A percentile compares a stretch with the other conserved stretches of the same genome.
These are phyloP conservation scores for Carallia pectinifolia DNA, from an alignment of 345 rosid genomes.

Conservation along the genomic window DNA sequence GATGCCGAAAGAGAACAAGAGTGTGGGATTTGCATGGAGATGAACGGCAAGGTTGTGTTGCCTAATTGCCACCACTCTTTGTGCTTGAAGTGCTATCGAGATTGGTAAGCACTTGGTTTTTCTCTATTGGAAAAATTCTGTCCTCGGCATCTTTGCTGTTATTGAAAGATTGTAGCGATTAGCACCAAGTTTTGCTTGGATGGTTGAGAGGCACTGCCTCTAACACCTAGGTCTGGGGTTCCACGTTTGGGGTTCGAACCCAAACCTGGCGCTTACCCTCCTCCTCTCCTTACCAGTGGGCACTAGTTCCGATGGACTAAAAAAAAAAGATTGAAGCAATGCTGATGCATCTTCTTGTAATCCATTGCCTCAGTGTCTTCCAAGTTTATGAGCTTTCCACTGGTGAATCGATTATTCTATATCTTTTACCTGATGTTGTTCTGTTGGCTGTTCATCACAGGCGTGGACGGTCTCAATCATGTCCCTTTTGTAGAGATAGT, in stretches of 20 bases:
- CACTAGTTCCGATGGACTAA: too few relatives aligned
- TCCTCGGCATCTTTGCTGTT: too few relatives aligned
- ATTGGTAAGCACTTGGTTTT: conserved; percentile 12
- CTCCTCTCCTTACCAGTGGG: too few relatives aligned
- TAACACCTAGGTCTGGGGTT: too few relatives aligned
- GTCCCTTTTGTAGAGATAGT: conserved; percentile 70
- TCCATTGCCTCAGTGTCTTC: too few relatives aligned
- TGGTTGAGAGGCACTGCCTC: too few relatives aligned
- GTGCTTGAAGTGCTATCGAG: conserved; percentile 28
- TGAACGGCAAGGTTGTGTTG: conserved; percentile 22
- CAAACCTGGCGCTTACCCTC: too few relatives aligned
- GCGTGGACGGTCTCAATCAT: conserved; percentile 57
- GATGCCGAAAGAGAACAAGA: conserved; percentile 28
- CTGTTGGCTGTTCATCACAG: conserved; percentile 18
- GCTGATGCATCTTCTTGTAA: too few relatives aligned
- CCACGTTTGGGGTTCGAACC: too few relatives aligned
- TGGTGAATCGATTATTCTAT: not conserved
- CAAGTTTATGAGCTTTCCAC: not conserved
- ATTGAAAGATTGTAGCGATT: too few relatives aligned
- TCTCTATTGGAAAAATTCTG: not conserved
- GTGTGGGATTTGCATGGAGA: conserved; percentile 33
- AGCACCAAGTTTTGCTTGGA: too few relatives aligned
- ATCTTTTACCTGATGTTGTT: not conserved
- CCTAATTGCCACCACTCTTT: conserved; percentile 27
- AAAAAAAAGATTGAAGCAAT: too few relatives aligned